Evolutionary conservation across 73 alveolate species (phyloP), one percentile per base, ranked within the genome.

Genomic region (Breviolum minutum): DNA sequence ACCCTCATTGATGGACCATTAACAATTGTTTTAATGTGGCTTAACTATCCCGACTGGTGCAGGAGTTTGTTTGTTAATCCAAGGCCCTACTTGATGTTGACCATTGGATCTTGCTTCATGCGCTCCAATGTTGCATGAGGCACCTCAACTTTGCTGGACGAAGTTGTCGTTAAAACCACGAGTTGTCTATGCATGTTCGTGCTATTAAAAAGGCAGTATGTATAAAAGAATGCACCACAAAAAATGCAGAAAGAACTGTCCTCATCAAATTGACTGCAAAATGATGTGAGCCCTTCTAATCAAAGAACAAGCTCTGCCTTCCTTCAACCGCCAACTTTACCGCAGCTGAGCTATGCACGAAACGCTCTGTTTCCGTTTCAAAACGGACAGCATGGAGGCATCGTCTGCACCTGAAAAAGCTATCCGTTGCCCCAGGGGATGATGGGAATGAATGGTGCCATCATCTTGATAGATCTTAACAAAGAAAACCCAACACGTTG

Each of bases 301-400:
- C 54, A 40, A 68, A 22, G 24, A 68, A 77, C 63, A 79, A 9
- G 62, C 16, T 63, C 87, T 29, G 26, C 8, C 64, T 24, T 22
- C 30, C 71, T 13, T 74, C 17, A 12, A 80, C 73, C 6, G 24
- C 77, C 17, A 14, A 68, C 17, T 68, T 17, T 68, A 2, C 17
- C 77, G 24, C 77, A 68, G n/a, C 77, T 68, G 17, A 14, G n/a
- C 77, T 22, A 68, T 26, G 27, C n/a, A 62, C 97, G 27, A 91
- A 91, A 30, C 97, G 97, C 66, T 91, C 97, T 26, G 97, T 91
- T 66, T 91, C 97, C 48, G 97, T 91, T 83, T 91, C 97, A n/a
- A 91, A 91, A 64, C 97, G 88, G 68, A 73, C 71, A 17, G 97
- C 97, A 62, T 91, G 97, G 80, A 91, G 89, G 62, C 80, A 48